Conservation (phyloP, 106 monocot genomes). For the Dioscorea dumetorum region DNA sequence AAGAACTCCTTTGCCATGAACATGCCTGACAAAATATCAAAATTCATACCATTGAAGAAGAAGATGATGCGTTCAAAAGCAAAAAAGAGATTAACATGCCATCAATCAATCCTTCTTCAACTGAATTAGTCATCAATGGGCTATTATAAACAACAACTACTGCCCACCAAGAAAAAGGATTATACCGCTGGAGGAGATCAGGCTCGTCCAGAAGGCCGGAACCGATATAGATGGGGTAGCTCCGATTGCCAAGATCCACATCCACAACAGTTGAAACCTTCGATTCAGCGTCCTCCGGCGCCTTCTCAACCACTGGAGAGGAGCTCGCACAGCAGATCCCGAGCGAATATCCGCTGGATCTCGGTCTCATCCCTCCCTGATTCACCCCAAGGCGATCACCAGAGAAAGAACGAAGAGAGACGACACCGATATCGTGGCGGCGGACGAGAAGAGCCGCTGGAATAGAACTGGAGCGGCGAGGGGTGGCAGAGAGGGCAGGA, state of each 20-base stretch:
- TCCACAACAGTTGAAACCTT: conserved; percentile 68
- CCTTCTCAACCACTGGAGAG: conserved; percentile 45
- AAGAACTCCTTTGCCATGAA: conserved; percentile 78
- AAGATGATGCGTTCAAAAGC: not conserved
- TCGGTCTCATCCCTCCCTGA: not conserved
- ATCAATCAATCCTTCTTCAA: not conserved
- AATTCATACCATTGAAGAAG: not conserved
- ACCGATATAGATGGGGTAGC: conserved; percentile 96
- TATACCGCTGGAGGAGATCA: conserved; percentile 91
- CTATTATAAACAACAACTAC: not conserved
- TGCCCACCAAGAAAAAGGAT: too few species aligned
- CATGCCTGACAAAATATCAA: conserved; percentile 47
- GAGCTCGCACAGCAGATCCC: conserved; percentile 35
- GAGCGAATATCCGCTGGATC: not conserved
- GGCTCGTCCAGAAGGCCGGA: conserved; percentile 71
- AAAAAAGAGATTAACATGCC: not conserved
- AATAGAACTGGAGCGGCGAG: not conserved
- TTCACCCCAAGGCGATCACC: not conserved
- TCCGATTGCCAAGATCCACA: conserved; percentile 84
- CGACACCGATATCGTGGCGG: not conserved
- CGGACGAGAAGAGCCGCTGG: not conserved
- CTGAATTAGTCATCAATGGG: not conserved
- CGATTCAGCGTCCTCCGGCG: conserved; percentile 18
- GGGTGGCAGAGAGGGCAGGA: not conserved
- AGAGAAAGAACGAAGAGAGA: not conserved